phyloP scores from a whole-genome alignment of 441 rosid species.

The Syzygium malaccense region DNA sequence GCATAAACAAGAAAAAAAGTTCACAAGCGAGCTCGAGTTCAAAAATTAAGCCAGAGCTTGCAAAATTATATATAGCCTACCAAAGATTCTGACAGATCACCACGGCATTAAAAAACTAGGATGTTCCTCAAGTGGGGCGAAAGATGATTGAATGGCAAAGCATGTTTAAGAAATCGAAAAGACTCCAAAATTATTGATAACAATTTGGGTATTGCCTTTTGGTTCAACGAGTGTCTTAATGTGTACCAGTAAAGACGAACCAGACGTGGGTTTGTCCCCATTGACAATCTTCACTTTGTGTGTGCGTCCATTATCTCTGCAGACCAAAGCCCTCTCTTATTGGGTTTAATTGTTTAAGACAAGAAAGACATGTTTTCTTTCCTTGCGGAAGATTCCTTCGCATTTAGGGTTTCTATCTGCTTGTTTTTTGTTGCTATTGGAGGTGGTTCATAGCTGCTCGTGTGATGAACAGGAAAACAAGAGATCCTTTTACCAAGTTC shows the following conservation, averaged over 20 bases:
- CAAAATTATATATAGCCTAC: neutral
- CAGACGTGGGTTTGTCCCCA: conserved; percentile 31
- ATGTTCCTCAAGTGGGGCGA: conserved; percentile 25
- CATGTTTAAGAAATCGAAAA: neutral
- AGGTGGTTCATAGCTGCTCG: neutral
- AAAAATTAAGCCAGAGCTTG: neutral
- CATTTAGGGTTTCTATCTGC: neutral
- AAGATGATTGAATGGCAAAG: conserved; percentile 27
- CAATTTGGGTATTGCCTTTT: conserved; percentile 12
- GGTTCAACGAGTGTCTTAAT: conserved; percentile 17
- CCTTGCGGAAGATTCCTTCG: neutral
- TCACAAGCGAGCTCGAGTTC: neutral
- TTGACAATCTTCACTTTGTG: conserved; percentile 22
- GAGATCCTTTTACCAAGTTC: neutral
- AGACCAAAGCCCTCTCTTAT: conserved; percentile 7
- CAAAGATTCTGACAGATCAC: neutral
- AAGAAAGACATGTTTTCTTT: neutral
- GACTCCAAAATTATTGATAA: neutral
- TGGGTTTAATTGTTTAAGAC: too few relatives aligned
- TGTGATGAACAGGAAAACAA: neutral
- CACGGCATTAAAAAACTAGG: neutral
- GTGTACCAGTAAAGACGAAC: conserved; percentile 2
- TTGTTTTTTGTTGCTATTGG: neutral
- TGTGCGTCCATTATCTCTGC: neutral
- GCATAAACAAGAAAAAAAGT: neutral